Evolutionary conservation across 345 rosid genomes (phyloP).

Genomic region (Excoecaria cochinchinensis): DNA sequence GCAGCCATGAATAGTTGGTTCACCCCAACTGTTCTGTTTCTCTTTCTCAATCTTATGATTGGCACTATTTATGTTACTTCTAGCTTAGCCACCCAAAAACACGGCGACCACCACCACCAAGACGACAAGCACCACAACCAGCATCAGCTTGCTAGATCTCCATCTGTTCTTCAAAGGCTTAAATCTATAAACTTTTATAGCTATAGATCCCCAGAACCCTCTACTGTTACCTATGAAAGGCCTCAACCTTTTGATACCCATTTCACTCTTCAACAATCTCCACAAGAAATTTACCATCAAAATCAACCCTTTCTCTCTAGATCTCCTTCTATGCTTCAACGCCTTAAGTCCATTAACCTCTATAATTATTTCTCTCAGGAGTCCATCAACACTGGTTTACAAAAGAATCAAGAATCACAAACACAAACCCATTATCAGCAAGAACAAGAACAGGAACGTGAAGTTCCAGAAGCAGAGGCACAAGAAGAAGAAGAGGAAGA

Average conservation of each 20-base stretch:
- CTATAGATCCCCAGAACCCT: conserved; percentile 43
- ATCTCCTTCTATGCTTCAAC: conserved; percentile 68
- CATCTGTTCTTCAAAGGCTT: conserved; percentile 65
- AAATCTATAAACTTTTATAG: conserved; percentile 55
- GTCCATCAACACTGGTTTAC: conserved; percentile 12
- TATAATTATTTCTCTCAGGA: conserved; percentile 54
- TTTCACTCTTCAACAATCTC: conserved; percentile 28
- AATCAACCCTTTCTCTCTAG: conserved; percentile 34
- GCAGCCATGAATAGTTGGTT: conserved; percentile 73
- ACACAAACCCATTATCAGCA: neutral
- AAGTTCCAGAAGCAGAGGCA: neutral
- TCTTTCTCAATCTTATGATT: conserved; percentile 71
- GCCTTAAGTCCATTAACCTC: conserved; percentile 64
- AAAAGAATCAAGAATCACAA: conserved; percentile 2
- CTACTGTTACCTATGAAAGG: conserved; percentile 28
- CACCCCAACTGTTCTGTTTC: conserved; percentile 67
- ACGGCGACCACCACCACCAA: conserved; percentile 12
- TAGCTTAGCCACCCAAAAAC: conserved; percentile 36
- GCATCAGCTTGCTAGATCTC: conserved; percentile 49
- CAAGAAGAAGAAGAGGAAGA: conserved; percentile 11
- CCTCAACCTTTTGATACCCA: conserved; percentile 35
- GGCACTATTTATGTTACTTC: conserved; percentile 72
- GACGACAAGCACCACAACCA: neutral
- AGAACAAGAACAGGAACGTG: neutral
- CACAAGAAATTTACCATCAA: conserved; percentile 6